Evolutionary conservation across 441 rosid genomes (phyloP).

Genomic region (Pelargonium cotyledonis): DNA sequence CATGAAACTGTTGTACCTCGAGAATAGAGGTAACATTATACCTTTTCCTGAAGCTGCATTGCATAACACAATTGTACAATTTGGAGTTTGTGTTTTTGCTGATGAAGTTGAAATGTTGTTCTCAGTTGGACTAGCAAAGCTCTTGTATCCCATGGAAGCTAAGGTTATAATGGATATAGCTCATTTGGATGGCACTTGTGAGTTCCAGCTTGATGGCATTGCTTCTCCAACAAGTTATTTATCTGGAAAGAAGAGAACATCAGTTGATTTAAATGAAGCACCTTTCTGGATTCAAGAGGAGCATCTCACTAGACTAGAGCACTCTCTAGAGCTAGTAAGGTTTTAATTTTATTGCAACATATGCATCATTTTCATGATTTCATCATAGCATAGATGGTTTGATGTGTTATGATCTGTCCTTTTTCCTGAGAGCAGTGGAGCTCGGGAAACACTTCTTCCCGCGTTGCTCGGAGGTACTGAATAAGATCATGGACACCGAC

Average conservation of each 20-base stretch:
- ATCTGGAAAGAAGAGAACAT: slow-evolving; percentile 30
- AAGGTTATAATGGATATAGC: slow-evolving; percentile 62
- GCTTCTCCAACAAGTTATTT: slow-evolving; percentile 17
- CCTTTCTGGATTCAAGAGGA: slow-evolving; percentile 59
- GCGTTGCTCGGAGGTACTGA: slow-evolving; percentile 61
- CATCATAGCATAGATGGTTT: too few relatives aligned
- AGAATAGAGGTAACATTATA: slow-evolving; percentile 61
- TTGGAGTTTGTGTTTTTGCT: too few relatives aligned
- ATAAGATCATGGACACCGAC: slow-evolving; percentile 64
- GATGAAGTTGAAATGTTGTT: not conserved
- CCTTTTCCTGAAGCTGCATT: not conserved
- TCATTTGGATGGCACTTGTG: slow-evolving; percentile 54
- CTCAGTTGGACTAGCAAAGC: slow-evolving; percentile 71
- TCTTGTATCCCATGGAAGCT: slow-evolving; percentile 80
- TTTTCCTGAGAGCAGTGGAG: slow-evolving; percentile 42
- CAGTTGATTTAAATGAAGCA: slow-evolving; percentile 58
- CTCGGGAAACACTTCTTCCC: slow-evolving; percentile 73
- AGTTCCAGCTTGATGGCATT: slow-evolving; percentile 45
- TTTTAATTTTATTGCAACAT: not conserved
- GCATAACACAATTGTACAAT: not conserved
- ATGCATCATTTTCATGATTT: too few relatives aligned
- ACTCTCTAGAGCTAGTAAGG: slow-evolving; percentile 60
- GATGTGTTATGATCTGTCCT: not conserved
- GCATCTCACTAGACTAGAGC: slow-evolving; percentile 58
- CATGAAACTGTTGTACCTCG: slow-evolving; percentile 66